phyloP scores from a whole-genome alignment of 306 rosid genomes.

The Abrus pulchellus region DNA sequence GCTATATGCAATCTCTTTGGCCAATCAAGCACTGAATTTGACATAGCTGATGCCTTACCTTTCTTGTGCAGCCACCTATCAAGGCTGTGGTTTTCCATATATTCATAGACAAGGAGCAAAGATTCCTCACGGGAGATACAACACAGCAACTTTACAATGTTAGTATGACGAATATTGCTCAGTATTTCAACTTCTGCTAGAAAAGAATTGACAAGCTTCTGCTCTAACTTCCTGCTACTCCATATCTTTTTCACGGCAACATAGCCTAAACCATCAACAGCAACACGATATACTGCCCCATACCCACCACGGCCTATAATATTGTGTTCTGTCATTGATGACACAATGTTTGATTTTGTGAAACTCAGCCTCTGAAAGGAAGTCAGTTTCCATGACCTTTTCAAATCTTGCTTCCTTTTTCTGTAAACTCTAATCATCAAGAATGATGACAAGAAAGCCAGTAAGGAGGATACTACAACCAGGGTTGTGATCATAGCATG shows the following conservation, averaged over 20 bases:
- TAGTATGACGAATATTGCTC: conserved; percentile 75
- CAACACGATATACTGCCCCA: conserved; percentile 75
- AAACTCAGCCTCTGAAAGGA: conserved; percentile 77
- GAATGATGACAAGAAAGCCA: conserved; percentile 42
- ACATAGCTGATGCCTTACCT: conserved; percentile 36
- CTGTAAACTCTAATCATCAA: conserved; percentile 43
- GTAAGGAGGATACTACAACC: conserved; percentile 25
- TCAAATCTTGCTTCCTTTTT: conserved; percentile 50
- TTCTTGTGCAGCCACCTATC: conserved; percentile 72
- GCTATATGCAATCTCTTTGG: conserved; percentile 78
- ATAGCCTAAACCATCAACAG: conserved; percentile 49
- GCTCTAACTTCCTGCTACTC: conserved; percentile 60
- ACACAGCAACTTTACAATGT: conserved; percentile 83
- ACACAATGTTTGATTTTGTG: conserved; percentile 61
- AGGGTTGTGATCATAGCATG: conserved; percentile 61
- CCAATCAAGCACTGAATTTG: conserved; percentile 61
- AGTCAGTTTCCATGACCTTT: conserved; percentile 70
- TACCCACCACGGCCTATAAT: conserved; percentile 82
- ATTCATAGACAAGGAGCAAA: conserved; percentile 84
- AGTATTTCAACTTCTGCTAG: conserved; percentile 74
- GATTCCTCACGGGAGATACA: conserved; percentile 67
- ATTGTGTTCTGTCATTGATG: conserved; percentile 64
- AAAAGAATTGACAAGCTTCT: conserved; percentile 75
- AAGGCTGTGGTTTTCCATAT: conserved; percentile 71
- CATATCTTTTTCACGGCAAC: conserved; percentile 80